Conservation (phyloP, 2,329 filamentous ascomycete species). For the Paecilomyces niveus region DNA sequence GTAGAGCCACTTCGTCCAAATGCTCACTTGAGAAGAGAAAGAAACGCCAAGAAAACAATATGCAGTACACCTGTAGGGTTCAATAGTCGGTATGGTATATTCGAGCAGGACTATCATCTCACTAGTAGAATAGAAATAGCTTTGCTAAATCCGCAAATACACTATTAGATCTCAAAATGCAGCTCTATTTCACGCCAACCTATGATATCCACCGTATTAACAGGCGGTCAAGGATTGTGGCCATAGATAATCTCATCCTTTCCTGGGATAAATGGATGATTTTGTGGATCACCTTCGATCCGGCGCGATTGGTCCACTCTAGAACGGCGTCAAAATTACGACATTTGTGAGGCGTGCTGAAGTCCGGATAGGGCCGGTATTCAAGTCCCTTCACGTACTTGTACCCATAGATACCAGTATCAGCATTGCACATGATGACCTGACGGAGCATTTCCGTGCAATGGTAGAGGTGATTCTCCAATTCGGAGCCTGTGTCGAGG, state of each 20-base stretch:
- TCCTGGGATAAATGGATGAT: conserved; percentile 1
- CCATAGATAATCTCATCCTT: conserved; percentile 2
- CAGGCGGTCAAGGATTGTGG: conserved; percentile 1
- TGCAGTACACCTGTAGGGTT: too few relatives aligned
- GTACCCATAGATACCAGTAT: conserved; percentile 8
- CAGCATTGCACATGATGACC: conserved; percentile 10
- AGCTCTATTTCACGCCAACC: not conserved
- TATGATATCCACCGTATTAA: not conserved
- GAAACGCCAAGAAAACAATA: too few relatives aligned
- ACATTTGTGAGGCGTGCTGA: conserved; percentile 9
- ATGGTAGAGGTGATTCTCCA: conserved; percentile 7
- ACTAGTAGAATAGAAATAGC: not conserved
- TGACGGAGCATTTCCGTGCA: conserved; percentile 12
- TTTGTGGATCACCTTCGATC: conserved; percentile 2
- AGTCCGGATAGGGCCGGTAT: conserved; percentile 6
- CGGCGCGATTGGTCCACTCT: conserved; percentile 3
- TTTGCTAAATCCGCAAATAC: not conserved
- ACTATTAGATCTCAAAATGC: not conserved
- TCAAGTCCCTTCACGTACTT: conserved; percentile 6
- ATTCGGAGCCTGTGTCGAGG: conserved; percentile 2
- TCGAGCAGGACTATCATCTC: not conserved
- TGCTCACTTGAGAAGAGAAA: not conserved
- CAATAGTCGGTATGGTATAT: too few relatives aligned
- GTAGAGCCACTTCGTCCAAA: not conserved
- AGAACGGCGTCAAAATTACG: conserved; percentile 5